These are phyloP conservation scores for Pseudophaeomoniella oleicola DNA, from an alignment of 2,329 filamentous ascomycete genomes.

Conservation along the genomic window DNA sequence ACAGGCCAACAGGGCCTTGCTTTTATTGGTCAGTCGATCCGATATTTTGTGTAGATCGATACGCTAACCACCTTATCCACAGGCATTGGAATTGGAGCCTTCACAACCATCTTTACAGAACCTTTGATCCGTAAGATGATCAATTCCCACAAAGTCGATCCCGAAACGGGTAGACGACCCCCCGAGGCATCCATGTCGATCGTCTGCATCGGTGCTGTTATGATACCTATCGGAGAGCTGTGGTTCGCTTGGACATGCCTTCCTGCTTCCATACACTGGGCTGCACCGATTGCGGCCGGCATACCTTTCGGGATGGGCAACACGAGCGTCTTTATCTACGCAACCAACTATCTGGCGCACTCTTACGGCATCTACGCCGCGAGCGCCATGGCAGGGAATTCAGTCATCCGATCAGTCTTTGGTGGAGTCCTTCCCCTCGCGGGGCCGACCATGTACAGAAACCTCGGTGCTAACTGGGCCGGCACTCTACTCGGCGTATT, in stretches of 20 bases:
- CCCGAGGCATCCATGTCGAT: conserved; percentile 73
- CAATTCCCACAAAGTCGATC: conserved; percentile 59
- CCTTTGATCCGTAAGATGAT: conserved; percentile 65
- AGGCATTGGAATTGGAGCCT: conserved; percentile 45
- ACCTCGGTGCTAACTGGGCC: conserved; percentile 62
- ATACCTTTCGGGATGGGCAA: conserved; percentile 70
- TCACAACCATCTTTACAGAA: conserved; percentile 38
- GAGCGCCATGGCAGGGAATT: conserved; percentile 65
- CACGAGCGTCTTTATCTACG: conserved; percentile 67
- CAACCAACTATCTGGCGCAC: conserved; percentile 63
- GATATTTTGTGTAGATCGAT: too few species aligned
- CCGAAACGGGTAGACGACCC: conserved; percentile 54
- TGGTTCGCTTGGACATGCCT: conserved; percentile 82
- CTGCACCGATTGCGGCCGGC: conserved; percentile 63
- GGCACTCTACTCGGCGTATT: conserved; percentile 61
- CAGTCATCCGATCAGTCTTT: conserved; percentile 55
- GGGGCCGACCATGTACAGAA: conserved; percentile 55
- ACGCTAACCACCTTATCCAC: too few species aligned
- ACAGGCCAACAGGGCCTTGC: conserved; percentile 60
- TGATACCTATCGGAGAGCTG: conserved; percentile 65
- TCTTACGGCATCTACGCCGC: conserved; percentile 73
- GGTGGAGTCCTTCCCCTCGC: conserved; percentile 70
- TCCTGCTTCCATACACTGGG: conserved; percentile 64
- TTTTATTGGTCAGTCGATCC: conserved; percentile 64
- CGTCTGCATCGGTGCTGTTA: conserved; percentile 61